Evolutionary conservation across 345 rosid species (phyloP).

Genomic region (Eucalyptus sideroxylon): DNA sequence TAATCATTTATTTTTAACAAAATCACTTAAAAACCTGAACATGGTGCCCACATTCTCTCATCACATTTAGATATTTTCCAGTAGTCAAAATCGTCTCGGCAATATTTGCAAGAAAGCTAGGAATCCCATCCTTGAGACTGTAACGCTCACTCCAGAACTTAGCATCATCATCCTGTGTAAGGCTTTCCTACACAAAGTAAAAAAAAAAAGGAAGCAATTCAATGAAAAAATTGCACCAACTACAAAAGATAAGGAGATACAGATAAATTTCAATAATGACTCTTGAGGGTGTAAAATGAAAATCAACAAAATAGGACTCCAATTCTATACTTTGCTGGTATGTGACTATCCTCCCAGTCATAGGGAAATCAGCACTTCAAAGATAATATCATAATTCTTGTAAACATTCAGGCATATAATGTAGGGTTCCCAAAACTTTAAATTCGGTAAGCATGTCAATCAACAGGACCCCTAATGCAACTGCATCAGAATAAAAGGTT

Average conservation of each 20-base stretch:
- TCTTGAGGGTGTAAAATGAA: background rate
- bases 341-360: background rate
- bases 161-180: constrained; percentile 73
- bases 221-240: background rate
- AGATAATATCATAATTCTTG: background rate
- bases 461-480: background rate
- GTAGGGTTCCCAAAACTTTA: background rate
- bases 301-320: background rate
- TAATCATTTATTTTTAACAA: background rate
- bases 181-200: constrained; percentile 67
- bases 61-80: constrained; percentile 90
- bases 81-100: constrained; percentile 91
- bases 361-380: background rate
- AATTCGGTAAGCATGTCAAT: background rate
- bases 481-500: background rate
- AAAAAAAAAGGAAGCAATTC: constrained; percentile 1
- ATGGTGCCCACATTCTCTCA: constrained; percentile 97
- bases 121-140: constrained; percentile 87
- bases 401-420: background rate
- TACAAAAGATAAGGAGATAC: background rate
- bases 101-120: constrained; percentile 90
- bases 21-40: constrained; percentile 53
- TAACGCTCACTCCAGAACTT: constrained; percentile 84
- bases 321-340: background rate
- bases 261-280: background rate